A percentile compares a stretch with the other conserved stretches of the same genome.
phyloP scores from a whole-genome alignment of 495 filamentous ascomycete genomes.

The Trichoderma orchidacearum region DNA sequence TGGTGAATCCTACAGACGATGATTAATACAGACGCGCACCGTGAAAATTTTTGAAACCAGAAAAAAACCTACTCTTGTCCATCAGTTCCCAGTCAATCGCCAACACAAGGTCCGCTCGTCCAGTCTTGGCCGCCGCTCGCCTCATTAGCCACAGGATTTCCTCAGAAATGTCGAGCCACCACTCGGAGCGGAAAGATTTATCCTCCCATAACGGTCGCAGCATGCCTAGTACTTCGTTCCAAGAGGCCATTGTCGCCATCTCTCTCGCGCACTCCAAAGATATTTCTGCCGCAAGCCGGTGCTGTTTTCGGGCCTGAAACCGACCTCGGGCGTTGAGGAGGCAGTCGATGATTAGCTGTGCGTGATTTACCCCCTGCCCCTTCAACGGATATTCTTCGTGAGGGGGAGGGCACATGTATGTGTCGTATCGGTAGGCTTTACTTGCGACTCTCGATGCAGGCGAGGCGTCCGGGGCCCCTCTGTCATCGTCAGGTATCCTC shows the following conservation, averaged over 20 bases:
- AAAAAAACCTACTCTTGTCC: slow-evolving; percentile 41
- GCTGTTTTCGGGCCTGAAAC: slow-evolving; percentile 49
- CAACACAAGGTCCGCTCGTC: slow-evolving; percentile 52
- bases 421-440: slow-evolving; percentile 64
- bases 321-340: slow-evolving; percentile 48
- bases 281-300: slow-evolving; percentile 51
- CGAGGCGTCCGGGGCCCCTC: slow-evolving; percentile 49
- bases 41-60: slow-evolving; percentile 3
- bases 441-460: slow-evolving; percentile 54
- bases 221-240: slow-evolving; percentile 51
- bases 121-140: slow-evolving; percentile 50
- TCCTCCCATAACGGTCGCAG: slow-evolving; percentile 59
- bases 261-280: slow-evolving; percentile 58
- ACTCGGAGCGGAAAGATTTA: slow-evolving; percentile 60
- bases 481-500: slow-evolving; percentile 62
- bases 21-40: slow-evolving; percentile 2
- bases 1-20: slow-evolving; percentile 38
- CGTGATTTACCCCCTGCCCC: slow-evolving; percentile 49
- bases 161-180: slow-evolving; percentile 68
- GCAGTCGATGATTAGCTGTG: slow-evolving; percentile 42
- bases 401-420: slow-evolving; percentile 70
- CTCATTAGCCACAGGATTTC: slow-evolving; percentile 62
- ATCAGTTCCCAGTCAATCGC: slow-evolving; percentile 78
- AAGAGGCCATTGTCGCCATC: slow-evolving; percentile 45
- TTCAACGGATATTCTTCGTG: slow-evolving; percentile 52